These are phyloP conservation scores for Ascochyta clinopodiicola DNA, from an alignment of 2,329 filamentous ascomycete species.

Conservation along the genomic window DNA sequence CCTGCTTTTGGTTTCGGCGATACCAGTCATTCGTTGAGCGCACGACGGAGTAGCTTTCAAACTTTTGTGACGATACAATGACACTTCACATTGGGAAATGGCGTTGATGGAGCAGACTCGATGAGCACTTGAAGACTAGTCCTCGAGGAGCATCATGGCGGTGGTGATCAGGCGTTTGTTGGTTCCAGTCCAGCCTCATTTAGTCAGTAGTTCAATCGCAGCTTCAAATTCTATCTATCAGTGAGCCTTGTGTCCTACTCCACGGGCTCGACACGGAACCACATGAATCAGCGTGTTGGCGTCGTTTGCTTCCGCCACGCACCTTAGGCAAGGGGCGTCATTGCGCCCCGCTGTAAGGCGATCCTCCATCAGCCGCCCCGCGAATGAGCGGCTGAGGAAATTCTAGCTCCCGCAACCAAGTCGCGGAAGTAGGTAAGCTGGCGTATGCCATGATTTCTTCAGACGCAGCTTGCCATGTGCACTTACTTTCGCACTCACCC, in stretches of 20 bases:
- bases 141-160: constrained; percentile 6
- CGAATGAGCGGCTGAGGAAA: constrained; percentile 6
- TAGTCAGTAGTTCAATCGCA: constrained; percentile 8
- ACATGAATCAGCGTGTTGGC: background rate
- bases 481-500: background rate
- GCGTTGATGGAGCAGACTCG: constrained; percentile 15
- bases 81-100: constrained; percentile 8
- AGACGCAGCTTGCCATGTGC: constrained; percentile 1
- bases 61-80: constrained; percentile 17
- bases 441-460: constrained; percentile 3
- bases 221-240: background rate
- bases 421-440: constrained; percentile 9
- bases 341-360: background rate
- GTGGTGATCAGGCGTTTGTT: constrained; percentile 2
- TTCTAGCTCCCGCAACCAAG: constrained; percentile 10
- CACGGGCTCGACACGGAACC: background rate
- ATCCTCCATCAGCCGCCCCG: background rate
- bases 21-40: constrained; percentile 17
- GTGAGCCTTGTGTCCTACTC: background rate
- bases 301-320: background rate
- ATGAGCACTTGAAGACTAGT: constrained; percentile 4
- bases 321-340: background rate
- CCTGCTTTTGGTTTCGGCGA: constrained; percentile 14
- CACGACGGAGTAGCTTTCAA: constrained; percentile 1
- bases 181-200: constrained; percentile 3